Evolutionary conservation across 208 protist genomes (phyloP), one percentile per base, ranked within the genome.

Genomic region (Leishmania tropica): DNA sequence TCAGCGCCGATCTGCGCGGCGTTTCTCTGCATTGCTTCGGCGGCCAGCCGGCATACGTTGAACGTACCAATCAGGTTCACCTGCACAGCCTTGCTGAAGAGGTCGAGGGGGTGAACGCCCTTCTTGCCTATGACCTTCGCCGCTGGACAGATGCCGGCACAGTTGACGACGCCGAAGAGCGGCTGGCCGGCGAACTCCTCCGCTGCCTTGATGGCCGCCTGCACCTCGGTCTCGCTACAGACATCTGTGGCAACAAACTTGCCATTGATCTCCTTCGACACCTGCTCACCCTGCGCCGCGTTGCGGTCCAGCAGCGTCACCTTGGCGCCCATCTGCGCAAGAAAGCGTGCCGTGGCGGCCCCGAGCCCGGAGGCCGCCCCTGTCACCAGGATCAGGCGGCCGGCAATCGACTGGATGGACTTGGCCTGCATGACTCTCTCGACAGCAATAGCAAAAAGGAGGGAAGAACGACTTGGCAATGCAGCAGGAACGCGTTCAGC

Each of bases 1-100:
- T 86, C 67, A 28, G 47, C 76, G 42, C n/a, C 77, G 56, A 79
- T 31, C 73, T 40, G 71, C 47, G 62, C 81, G 67, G 81, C 71
- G 73, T 88, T 84, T 60, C 83, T 73, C 45, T 81, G 71, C 81
- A 95, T 96, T 11, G 85, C 75, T 68, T 85, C 87, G 3, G 90
- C 94, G 1, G 83, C 83, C 6, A 96, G 81, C 40, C 92, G 89
- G 72, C 83, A 88, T 21, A 96, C 92, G 80, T 96, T 95, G 75
- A 96, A 97, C 35, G 94, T 94, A 56, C 94, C 94, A 42, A 90
- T 62, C 17, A 97, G 75, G 81, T 97, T 97, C 28, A 97, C 86
- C 31, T 89, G 76, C 28, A 97, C n/a, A 17, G 92, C 84, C 76
- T 83, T 87, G 65, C 71, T 47, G 72, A 94, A 97, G 68, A 88